phyloP scores from a whole-genome alignment of 2,329 filamentous ascomycete genomes.

The Fusarium caatingaense region DNA sequence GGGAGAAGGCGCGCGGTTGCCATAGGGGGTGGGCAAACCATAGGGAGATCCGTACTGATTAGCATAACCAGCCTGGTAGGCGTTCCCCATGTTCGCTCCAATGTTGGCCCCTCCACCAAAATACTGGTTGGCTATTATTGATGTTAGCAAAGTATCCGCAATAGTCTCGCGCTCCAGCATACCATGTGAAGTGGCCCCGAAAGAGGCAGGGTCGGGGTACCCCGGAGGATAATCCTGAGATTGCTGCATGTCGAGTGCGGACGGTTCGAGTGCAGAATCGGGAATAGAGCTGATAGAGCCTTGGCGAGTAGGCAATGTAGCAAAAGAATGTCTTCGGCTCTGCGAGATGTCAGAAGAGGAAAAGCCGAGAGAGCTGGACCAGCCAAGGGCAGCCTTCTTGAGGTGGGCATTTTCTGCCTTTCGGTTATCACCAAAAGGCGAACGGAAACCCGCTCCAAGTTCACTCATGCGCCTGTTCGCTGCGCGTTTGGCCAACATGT shows the following conservation, averaged over 20 bases:
- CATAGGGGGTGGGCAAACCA: constrained; percentile 57
- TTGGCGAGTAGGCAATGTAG: constrained; percentile 73
- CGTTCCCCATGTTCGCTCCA: constrained; percentile 39
- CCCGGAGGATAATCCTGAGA: constrained; percentile 56
- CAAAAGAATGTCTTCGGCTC: constrained; percentile 84
- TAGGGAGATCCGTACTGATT: constrained; percentile 62
- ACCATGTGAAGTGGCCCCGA: constrained; percentile 55
- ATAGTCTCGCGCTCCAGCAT: constrained; percentile 44
- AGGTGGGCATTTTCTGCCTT: constrained; percentile 69
- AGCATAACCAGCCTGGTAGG: constrained; percentile 47
- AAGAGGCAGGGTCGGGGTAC: constrained; percentile 55
- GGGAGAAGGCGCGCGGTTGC: constrained; percentile 67
- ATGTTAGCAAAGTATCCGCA: constrained; percentile 6
- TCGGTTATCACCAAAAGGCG: constrained; percentile 67
- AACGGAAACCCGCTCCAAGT: constrained; percentile 59
- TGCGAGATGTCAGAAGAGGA: constrained; percentile 73
- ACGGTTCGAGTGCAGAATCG: constrained; percentile 63
- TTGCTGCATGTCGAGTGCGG: constrained; percentile 57
- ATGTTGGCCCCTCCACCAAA: constrained; percentile 44
- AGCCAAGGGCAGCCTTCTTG: constrained; percentile 69
- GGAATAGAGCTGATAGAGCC: constrained; percentile 71
- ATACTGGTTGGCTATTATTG: constrained; percentile 37
- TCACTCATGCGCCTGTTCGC: constrained; percentile 68
- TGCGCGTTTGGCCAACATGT: constrained; percentile 60
- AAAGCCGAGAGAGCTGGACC: constrained; percentile 78